These are phyloP conservation scores for Oenanthe javanica DNA, from an alignment of 140 eudicot species.

Conservation along the genomic window DNA sequence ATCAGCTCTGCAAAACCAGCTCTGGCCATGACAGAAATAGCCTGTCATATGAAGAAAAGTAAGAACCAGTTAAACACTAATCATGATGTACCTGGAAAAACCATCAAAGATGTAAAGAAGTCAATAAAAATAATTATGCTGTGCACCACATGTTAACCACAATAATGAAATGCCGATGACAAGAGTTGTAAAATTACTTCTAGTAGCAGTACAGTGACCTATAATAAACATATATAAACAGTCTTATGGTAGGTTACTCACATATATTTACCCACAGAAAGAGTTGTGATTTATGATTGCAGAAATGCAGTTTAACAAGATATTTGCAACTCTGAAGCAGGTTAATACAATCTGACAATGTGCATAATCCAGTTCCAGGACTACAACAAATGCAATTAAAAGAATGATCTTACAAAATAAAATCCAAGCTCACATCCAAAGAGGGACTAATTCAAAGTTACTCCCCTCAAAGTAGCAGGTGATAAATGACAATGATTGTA, in stretches of 20 bases:
- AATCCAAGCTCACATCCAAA: not conserved
- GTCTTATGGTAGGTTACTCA: not conserved
- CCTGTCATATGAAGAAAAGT: slow-evolving; percentile 28
- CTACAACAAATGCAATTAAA: not conserved
- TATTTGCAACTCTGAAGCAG: not conserved
- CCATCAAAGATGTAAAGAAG: not conserved
- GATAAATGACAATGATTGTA: not conserved
- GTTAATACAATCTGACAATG: not conserved
- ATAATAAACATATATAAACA: not conserved
- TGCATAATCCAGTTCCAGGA: not conserved
- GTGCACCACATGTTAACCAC: not conserved
- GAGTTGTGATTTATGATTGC: not conserved
- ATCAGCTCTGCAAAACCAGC: slow-evolving; percentile 82
- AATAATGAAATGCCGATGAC: not conserved
- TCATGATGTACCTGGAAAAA: not conserved
- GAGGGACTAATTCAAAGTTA: not conserved
- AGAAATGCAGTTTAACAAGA: not conserved
- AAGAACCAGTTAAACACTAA: slow-evolving; percentile 10
- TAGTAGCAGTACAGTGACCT: not conserved
- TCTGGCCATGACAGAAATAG: slow-evolving; percentile 91
- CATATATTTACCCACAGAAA: not conserved
- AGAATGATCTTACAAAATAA: not conserved
- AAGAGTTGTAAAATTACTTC: not conserved
- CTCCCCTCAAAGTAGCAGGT: not conserved
- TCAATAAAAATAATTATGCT: not conserved